Percentiles rank a stretch among this genome's conserved stretches.
Evolutionary conservation across 176 grass and related monocot genomes (phyloP).

Genomic region (Avena insularis): DNA sequence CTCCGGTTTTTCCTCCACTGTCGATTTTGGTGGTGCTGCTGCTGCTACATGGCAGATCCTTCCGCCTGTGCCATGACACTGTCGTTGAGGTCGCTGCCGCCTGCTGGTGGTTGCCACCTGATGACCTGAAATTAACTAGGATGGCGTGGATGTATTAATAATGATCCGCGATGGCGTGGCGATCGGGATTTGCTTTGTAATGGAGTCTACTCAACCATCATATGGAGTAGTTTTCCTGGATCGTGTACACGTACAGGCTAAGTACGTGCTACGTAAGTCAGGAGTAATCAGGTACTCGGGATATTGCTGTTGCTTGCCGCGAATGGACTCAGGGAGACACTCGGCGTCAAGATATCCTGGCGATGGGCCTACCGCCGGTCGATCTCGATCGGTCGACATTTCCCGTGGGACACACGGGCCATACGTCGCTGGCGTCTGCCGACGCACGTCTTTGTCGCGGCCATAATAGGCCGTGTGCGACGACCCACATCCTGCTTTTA

Average conservation of each 20-base stretch:
- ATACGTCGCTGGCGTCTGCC: too few relatives aligned
- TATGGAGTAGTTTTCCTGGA: neutral
- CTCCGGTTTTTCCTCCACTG: neutral
- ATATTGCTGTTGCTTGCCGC: neutral
- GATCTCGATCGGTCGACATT: too few relatives aligned
- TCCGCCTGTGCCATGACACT: neutral
- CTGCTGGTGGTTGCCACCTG: neutral
- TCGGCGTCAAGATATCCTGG: neutral
- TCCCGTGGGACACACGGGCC: too few relatives aligned
- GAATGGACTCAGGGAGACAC: neutral
- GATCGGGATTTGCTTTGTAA: neutral
- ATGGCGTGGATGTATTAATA: neutral
- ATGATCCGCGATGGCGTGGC: conserved; percentile 3
- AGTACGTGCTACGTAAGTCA: too few relatives aligned
- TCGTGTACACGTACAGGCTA: neutral
- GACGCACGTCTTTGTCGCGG: too few relatives aligned
- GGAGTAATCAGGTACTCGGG: too few relatives aligned
- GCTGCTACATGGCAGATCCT: neutral
- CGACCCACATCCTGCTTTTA: too few relatives aligned
- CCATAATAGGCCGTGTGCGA: too few relatives aligned
- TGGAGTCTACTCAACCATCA: neutral
- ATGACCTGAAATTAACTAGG: conserved; percentile 4
- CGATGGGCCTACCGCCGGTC: too few relatives aligned
- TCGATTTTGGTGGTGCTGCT: neutral
- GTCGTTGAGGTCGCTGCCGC: neutral